phyloP scores from a whole-genome alignment of 805 yeast genomes.

The Kodamaea fukazawae region DNA sequence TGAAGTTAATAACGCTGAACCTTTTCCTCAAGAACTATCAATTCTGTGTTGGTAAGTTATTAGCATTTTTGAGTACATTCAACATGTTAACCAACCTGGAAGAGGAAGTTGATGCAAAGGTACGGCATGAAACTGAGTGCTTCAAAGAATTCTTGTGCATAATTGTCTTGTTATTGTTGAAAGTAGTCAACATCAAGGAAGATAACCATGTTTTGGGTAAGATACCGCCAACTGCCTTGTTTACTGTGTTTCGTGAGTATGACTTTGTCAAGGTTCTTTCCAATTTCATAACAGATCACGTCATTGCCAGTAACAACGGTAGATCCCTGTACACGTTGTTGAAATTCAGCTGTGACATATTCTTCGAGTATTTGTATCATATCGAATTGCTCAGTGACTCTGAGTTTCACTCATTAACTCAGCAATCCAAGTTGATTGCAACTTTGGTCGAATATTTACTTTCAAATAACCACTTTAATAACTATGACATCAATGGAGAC shows the following conservation, averaged over 20 bases:
- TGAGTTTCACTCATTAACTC: conserved; percentile 31
- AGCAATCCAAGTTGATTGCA: conserved; percentile 25
- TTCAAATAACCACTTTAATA: conserved; percentile 32
- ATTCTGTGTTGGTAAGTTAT: conserved; percentile 37
- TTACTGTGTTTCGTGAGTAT: conserved; percentile 51
- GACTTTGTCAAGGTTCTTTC: conserved; percentile 48
- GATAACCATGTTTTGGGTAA: neutral
- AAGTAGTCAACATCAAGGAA: conserved; percentile 23
- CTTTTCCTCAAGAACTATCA: conserved; percentile 35
- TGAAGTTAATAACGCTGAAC: conserved; percentile 36
- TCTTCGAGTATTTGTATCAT: conserved; percentile 41
- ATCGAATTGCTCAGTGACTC: conserved; percentile 31
- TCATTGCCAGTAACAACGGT: conserved; percentile 16
- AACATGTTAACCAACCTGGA: conserved; percentile 14
- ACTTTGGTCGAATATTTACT: conserved; percentile 30
- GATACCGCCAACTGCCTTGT: conserved; percentile 13
- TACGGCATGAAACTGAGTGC: conserved; percentile 19
- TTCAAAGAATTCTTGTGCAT: conserved; percentile 38
- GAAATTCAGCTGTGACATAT: conserved; percentile 38
- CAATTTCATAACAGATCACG: conserved; percentile 29
- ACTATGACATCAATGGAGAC: conserved; percentile 33
- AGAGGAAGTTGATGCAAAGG: conserved; percentile 8
- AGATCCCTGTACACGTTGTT: conserved; percentile 30
- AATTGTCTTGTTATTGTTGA: conserved; percentile 30
- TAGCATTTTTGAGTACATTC: conserved; percentile 31